Conservation (phyloP, 2,329 filamentous ascomycete genomes). For the Nigrospora oryzae region DNA sequence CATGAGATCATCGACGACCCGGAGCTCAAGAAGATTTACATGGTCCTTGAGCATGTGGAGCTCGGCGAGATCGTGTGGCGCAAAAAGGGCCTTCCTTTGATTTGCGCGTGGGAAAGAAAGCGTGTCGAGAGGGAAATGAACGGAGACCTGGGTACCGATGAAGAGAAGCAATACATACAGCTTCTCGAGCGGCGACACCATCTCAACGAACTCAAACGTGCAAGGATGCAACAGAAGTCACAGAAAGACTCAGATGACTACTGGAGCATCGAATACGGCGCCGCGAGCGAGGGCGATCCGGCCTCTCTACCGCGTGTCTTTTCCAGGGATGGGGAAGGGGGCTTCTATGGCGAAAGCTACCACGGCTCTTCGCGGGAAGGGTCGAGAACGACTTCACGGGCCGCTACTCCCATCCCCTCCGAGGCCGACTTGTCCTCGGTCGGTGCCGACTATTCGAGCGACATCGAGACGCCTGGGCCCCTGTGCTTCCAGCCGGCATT, state of each 20-base stretch:
- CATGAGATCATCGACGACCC: constrained; percentile 97
- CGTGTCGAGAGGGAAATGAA: constrained; percentile 67
- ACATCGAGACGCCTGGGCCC: constrained; percentile 44
- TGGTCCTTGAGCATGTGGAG: constrained; percentile 92
- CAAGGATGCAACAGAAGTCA: constrained; percentile 36
- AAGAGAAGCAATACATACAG: constrained; percentile 53
- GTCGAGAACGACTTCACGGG: constrained; percentile 34
- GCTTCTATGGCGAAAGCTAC: constrained; percentile 2
- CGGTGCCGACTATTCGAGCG: constrained; percentile 33
- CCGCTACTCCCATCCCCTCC: constrained; percentile 21
- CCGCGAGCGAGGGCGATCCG: constrained; percentile 42
- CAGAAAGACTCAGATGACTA: constrained; percentile 44
- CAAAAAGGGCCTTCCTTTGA: constrained; percentile 75
- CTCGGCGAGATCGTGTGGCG: constrained; percentile 92
- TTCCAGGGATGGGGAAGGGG: constrained; percentile 7
- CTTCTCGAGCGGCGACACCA: constrained; percentile 50
- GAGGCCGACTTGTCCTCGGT: constrained; percentile 23
- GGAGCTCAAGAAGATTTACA: constrained; percentile 94
- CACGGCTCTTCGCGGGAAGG: constrained; percentile 30
- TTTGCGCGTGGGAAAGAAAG: constrained; percentile 74
- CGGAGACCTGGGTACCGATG: constrained; percentile 47
- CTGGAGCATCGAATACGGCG: constrained; percentile 82
- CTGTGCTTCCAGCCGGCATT: constrained; percentile 43
- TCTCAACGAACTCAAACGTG: constrained; percentile 47
- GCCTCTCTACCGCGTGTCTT: constrained; percentile 21